Evolutionary conservation across 768 basidiomycete species (phyloP).

Genomic region (Rhizopogon vulgaris): DNA sequence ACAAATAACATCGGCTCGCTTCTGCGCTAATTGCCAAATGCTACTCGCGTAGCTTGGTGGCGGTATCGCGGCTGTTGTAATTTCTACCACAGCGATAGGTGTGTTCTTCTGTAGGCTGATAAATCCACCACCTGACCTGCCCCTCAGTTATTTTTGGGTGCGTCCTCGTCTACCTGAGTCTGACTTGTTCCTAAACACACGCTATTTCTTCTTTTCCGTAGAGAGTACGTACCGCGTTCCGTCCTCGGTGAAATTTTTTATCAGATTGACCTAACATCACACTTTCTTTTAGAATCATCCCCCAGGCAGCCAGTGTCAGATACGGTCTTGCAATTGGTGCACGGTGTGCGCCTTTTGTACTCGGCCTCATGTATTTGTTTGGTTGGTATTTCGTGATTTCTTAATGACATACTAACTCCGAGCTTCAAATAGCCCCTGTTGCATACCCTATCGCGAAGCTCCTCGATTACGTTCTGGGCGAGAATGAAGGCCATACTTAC

Average conservation of each 20-base stretch:
- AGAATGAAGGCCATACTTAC: conserved; percentile 65
- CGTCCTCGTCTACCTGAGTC: conserved; percentile 11
- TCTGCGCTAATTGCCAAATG: not conserved
- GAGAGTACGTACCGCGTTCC: conserved; percentile 28
- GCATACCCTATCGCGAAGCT: conserved; percentile 69
- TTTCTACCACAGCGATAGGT: conserved; percentile 62
- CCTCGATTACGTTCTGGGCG: conserved; percentile 77
- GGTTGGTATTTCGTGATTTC: conserved; percentile 17
- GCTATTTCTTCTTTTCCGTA: conserved; percentile 8
- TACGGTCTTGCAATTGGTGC: conserved; percentile 82
- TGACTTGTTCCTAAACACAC: not conserved
- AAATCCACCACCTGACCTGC: not conserved
- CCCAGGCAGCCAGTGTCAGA: conserved; percentile 69
- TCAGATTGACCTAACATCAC: not conserved
- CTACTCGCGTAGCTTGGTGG: conserved; percentile 44
- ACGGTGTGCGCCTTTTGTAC: conserved; percentile 68
- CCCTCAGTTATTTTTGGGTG: conserved; percentile 75
- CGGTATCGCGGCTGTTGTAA: conserved; percentile 67
- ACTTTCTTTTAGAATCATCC: conserved; percentile 43
- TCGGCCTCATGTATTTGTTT: conserved; percentile 63
- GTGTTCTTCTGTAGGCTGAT: conserved; percentile 14
- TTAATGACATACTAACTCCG: not conserved
- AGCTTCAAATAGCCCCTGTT: conserved; percentile 49
- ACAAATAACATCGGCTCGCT: conserved; percentile 1
- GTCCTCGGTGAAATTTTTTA: not conserved